Conservation (phyloP, 163 green algal species). For the Coccomyxa subellipsoidea region DNA sequence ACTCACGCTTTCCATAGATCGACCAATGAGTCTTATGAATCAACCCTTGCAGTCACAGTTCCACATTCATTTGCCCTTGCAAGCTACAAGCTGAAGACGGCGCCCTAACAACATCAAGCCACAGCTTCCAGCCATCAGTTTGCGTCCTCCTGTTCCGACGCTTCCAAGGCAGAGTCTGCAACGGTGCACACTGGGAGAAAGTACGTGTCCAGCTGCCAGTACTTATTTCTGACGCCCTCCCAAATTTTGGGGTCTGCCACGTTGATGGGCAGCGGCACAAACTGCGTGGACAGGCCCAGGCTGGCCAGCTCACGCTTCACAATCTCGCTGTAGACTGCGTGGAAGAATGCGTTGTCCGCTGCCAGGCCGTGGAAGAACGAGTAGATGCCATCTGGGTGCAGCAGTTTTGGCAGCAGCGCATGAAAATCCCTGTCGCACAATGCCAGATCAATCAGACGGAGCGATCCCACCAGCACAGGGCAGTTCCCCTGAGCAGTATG, state of each 20-base stretch:
- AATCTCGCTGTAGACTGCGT: conserved; percentile 80
- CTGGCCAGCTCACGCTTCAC: conserved; percentile 40
- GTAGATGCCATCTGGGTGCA: conserved; percentile 76
- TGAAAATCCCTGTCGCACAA: conserved; percentile 69
- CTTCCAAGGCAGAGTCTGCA: too few species aligned
- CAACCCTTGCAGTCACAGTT: too few species aligned
- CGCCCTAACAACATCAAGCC: too few species aligned
- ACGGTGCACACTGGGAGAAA: conserved; percentile 34
- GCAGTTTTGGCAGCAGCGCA: conserved; percentile 57
- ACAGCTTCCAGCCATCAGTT: not conserved
- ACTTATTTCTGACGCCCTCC: conserved; percentile 39
- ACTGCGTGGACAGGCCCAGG: conserved; percentile 37
- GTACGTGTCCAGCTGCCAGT: conserved; percentile 57
- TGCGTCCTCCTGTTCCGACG: too few species aligned
- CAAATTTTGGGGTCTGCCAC: conserved; percentile 27
- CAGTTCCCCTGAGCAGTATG: too few species aligned
- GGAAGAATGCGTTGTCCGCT: conserved; percentile 95
- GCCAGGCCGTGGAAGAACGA: conserved; percentile 93
- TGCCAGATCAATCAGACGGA: not conserved
- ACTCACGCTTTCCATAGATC: too few species aligned
- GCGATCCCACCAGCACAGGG: not conserved
- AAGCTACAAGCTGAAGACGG: too few species aligned
- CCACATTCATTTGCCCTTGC: too few species aligned
- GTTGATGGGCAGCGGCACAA: conserved; percentile 44
- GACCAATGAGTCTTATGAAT: too few species aligned